Base-by-base conservation (phyloP, 768 basidiomycete genomes). In the Lactifluus hygrophoroides region DNA sequence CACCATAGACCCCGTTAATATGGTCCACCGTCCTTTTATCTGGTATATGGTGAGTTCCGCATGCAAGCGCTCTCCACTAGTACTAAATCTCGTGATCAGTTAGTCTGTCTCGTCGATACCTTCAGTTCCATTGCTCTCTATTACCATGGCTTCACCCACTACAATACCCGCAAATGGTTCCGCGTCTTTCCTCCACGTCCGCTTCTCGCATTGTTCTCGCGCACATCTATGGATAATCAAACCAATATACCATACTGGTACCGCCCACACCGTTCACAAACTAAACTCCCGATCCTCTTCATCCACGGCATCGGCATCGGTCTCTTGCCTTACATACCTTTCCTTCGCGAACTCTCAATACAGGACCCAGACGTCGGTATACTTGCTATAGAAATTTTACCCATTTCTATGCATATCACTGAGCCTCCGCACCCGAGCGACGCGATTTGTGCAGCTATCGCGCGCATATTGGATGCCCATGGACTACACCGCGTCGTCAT, bases 271-370 rank as follows among this genome's bases (percentile, higher is more conserved):
- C 72, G 69, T 34, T 77, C 80, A 4, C 53, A 50, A 9, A 71
- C 71, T 1, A 80, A 78, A 59, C 69, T 72, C 9, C 82, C 84
- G 0, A 69, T 87, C 10, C 67, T 86, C n/a, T 84, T 86, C 64
- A 63, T 87, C 1, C 85, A 87, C 54, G 85, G 85, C 10, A 80
- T 86, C n/a, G 85, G 85, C 10, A 83, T 87, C 54, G 85, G 85
- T 32, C 69, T 86, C 42, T 78, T 74, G 66, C 79, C 83, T 0
- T 86, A 87, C 57, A 45, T 74, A 1, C 66, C 74, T 3, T 81
- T 86, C 62, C 64, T 87, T 51, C 67, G 67, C 3, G 79, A 80
- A 25, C 65, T 85, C 13, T 63, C 72, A 11, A 57, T 61, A 1
- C 67, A 66, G 19, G 73, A 82, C 32, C 77, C 78, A 0, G 78